These are phyloP conservation scores for Backusella psychrophila DNA, from an alignment of 192 early-diverging fungal species.

Conservation along the genomic window DNA sequence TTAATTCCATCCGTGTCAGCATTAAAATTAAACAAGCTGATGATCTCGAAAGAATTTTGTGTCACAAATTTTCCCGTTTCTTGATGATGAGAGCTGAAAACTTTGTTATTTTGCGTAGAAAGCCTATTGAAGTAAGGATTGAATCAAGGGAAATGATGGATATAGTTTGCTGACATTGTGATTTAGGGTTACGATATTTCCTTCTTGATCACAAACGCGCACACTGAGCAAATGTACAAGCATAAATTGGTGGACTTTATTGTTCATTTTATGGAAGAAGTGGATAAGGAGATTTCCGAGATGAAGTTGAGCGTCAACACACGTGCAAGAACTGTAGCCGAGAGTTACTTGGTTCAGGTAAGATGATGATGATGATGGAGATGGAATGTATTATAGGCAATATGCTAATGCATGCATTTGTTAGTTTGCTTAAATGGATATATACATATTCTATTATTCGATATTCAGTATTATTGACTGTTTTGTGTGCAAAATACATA, in stretches of 20 bases:
- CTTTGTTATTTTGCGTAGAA: constrained; percentile 91
- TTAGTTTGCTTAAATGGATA: constrained; percentile 16
- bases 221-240: constrained; percentile 98
- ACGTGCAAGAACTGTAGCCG: constrained; percentile 63
- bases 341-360: constrained; percentile 37
- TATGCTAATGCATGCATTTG: not conserved
- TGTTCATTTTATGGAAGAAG: constrained; percentile 99
- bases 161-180: not conserved
- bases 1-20: constrained; percentile 92
- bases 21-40: constrained; percentile 98
- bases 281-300: constrained; percentile 98
- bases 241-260: constrained; percentile 99
- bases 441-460: not conserved
- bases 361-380: not conserved
- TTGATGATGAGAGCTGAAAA: constrained; percentile 95
- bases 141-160: not conserved
- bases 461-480: no score
- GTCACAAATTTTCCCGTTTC: constrained; percentile 98
- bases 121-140: constrained; percentile 74
- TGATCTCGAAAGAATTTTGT: constrained; percentile 92
- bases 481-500: no score
- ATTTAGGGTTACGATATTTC: constrained; percentile 92
- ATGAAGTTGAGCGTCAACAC: constrained; percentile 96
- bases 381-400: not conserved
- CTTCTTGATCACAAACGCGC: constrained; percentile 96